Conservation (phyloP, 108 stramenopile genomes). For the Aureococcus anophagefferens region DNA sequence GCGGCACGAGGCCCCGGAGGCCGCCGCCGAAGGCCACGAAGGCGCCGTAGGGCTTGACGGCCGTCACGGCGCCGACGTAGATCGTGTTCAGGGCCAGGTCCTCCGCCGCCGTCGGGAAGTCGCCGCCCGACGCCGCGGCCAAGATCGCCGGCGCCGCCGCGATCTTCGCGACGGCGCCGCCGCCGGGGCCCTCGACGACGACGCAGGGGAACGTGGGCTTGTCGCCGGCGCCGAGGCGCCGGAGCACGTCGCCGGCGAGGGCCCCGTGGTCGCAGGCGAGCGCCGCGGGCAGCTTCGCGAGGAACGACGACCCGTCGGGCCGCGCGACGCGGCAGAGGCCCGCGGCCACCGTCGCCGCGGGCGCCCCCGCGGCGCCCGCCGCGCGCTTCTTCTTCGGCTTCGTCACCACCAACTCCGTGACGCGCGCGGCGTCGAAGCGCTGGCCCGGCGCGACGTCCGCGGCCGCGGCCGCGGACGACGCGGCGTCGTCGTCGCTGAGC, state of each 20-base stretch:
- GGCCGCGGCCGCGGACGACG: too few species aligned
- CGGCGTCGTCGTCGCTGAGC: not conserved
- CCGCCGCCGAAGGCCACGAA: slow-evolving; percentile 83
- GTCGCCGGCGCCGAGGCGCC: not conserved
- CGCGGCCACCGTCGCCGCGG: not conserved
- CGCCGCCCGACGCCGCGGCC: not conserved
- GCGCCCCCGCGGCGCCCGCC: not conserved
- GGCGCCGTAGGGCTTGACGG: slow-evolving; percentile 92
- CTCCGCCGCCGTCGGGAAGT: slow-evolving; percentile 50
- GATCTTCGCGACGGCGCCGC: not conserved
- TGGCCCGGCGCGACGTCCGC: too few species aligned
- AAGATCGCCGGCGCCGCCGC: not conserved
- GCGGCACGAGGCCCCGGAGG: not conserved
- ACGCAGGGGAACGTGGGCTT: not conserved
- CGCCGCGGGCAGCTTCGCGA: not conserved
- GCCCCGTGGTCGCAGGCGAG: not conserved
- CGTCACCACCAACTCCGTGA: not conserved
- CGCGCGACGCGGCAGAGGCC: not conserved
- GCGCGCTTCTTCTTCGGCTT: too few species aligned
- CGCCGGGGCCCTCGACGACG: not conserved
- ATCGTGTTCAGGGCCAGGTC: slow-evolving; percentile 82
- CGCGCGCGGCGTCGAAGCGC: too few species aligned
- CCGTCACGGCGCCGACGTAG: slow-evolving; percentile 77
- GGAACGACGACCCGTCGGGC: too few species aligned
- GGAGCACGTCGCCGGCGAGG: not conserved